These are phyloP conservation scores for Entomortierella lignicola DNA, from an alignment of 192 early-diverging fungal genomes.

Conservation along the genomic window DNA sequence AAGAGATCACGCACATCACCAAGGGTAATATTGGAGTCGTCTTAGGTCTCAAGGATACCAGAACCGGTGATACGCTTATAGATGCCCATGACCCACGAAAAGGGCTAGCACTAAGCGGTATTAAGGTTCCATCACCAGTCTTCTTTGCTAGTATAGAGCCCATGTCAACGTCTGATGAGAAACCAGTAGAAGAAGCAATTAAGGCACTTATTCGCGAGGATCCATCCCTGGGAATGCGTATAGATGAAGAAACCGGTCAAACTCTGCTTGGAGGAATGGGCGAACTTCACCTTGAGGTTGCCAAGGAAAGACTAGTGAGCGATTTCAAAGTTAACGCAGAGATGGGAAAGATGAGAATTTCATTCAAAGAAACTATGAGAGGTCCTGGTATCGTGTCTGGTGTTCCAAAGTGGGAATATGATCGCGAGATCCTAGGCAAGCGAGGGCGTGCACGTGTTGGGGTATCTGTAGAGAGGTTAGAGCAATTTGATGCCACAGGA, in stretches of 20 bases:
- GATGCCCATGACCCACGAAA: slow-evolving; percentile 64
- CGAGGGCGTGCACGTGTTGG: slow-evolving; percentile 66
- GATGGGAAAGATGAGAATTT: slow-evolving; percentile 88
- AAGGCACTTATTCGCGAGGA: slow-evolving; percentile 85
- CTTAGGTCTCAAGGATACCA: slow-evolving; percentile 83
- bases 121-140: slow-evolving; percentile 87
- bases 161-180: slow-evolving; percentile 80
- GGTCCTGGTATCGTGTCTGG: slow-evolving; percentile 41
- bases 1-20: slow-evolving; percentile 78
- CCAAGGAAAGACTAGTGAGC: slow-evolving; percentile 84
- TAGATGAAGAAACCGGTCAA: slow-evolving; percentile 90
- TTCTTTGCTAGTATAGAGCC: slow-evolving; percentile 86
- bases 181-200: slow-evolving; percentile 77
- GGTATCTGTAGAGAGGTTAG: slow-evolving; percentile 64
- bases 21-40: slow-evolving; percentile 90
- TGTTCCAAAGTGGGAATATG: slow-evolving; percentile 62
- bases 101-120: slow-evolving; percentile 72
- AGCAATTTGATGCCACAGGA: slow-evolving; percentile 47
- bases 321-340: slow-evolving; percentile 81
- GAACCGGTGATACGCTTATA: slow-evolving; percentile 88
- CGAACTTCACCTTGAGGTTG: slow-evolving; percentile 93
- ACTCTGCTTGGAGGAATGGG: slow-evolving; percentile 93
- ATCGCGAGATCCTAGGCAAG: slow-evolving; percentile 80
- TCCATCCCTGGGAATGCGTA: slow-evolving; percentile 80
- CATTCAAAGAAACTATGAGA: slow-evolving; percentile 83